phyloP scores from a whole-genome alignment of 345 rosid genomes.

The Salix udensis region DNA sequence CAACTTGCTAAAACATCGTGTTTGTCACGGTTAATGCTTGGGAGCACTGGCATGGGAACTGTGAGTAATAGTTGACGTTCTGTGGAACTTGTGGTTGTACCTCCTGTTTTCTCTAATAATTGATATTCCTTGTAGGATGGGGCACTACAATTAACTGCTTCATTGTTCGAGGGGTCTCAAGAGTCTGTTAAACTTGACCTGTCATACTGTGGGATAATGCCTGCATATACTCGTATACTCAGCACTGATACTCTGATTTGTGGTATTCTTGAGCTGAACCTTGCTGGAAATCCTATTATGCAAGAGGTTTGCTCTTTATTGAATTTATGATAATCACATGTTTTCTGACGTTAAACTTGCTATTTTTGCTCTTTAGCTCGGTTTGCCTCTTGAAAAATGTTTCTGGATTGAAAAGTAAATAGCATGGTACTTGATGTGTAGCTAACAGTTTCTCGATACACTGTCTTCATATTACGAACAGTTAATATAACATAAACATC shows the following conservation, averaged over 20 bases:
- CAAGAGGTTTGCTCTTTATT: conserved; percentile 56
- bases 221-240: conserved; percentile 43
- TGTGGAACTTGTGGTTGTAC: not conserved
- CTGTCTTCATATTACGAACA: not conserved
- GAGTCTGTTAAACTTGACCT: conserved; percentile 74
- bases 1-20: conserved; percentile 55
- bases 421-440: not conserved
- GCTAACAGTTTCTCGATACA: not conserved
- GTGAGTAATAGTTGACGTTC: conserved; percentile 35
- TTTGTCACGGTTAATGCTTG: conserved; percentile 67
- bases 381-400: not conserved
- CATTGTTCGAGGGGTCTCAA: conserved; percentile 43
- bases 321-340: not conserved
- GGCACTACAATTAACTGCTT: conserved; percentile 53
- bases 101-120: conserved; percentile 3
- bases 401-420: not conserved
- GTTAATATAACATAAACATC: not conserved
- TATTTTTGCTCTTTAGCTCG: not conserved
- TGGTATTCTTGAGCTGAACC: conserved; percentile 62
- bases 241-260: conserved; percentile 29
- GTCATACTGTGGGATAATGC: conserved; percentile 60
- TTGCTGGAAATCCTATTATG: conserved; percentile 65
- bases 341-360: not conserved
- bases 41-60: conserved; percentile 72
- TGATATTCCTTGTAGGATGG: conserved; percentile 51